These are phyloP conservation scores for Selenicereus undatus DNA, from an alignment of 148 eudicot genomes.

Conservation along the genomic window DNA sequence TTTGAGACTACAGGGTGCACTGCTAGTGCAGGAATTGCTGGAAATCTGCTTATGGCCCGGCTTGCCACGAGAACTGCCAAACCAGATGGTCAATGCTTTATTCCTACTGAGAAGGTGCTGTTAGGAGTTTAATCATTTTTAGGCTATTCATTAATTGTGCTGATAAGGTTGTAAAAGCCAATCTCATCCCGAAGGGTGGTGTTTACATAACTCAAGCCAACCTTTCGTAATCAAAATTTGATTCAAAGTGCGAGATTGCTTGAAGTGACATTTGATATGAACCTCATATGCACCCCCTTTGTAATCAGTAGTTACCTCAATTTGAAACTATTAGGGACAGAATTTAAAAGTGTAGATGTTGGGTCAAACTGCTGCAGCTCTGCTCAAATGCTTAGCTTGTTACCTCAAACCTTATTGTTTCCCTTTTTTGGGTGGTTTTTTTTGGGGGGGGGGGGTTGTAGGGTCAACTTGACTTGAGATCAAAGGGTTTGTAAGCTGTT, in stretches of 20 bases:
- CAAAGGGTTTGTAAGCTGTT: neutral
- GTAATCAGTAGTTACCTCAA: neutral
- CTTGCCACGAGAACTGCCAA: slow-evolving; percentile 93
- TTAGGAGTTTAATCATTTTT: neutral
- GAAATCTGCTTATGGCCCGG: slow-evolving; percentile 92
- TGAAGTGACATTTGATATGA: too few species aligned
- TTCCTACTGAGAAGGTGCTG: slow-evolving; percentile 68
- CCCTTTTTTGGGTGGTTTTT: too few species aligned
- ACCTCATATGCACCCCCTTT: too few species aligned
- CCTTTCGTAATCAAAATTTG: too few species aligned
- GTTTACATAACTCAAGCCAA: too few species aligned
- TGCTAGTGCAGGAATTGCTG: slow-evolving; percentile 86
- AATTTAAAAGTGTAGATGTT: neutral
- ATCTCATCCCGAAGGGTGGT: too few species aligned
- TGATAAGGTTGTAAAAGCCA: too few species aligned
- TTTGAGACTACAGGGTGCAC: slow-evolving; percentile 75
- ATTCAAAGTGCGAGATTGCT: too few species aligned
- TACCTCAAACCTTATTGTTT: neutral
- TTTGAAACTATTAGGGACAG: neutral
- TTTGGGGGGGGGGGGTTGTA: too few species aligned
- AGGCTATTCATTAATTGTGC: neutral
- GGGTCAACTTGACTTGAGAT: too few species aligned
- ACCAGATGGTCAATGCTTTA: slow-evolving; percentile 83
- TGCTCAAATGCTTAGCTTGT: neutral
- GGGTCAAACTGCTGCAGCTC: neutral